These are phyloP conservation scores for Balansia obtecta DNA, from an alignment of 2,329 filamentous ascomycete species.

Conservation along the genomic window DNA sequence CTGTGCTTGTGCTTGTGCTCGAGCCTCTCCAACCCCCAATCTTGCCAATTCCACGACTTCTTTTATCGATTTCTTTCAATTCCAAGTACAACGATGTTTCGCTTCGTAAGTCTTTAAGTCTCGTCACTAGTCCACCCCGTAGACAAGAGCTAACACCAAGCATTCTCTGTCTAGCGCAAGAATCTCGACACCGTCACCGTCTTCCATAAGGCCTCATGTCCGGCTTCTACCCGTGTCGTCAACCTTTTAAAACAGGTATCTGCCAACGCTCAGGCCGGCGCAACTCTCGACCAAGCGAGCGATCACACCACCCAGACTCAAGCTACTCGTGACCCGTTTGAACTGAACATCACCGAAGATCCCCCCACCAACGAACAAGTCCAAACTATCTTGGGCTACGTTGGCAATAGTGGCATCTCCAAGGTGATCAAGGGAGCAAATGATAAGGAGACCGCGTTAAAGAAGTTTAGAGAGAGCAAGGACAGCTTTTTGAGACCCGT, in stretches of 20 bases:
- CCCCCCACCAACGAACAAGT: conserved; percentile 74
- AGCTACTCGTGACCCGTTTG: conserved; percentile 54
- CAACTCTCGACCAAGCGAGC: conserved; percentile 64
- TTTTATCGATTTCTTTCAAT: neutral
- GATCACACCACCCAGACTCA: conserved; percentile 48
- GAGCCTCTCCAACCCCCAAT: neutral
- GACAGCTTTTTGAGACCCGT: conserved; percentile 64
- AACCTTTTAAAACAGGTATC: conserved; percentile 72
- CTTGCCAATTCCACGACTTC: neutral
- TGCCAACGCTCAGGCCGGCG: conserved; percentile 51
- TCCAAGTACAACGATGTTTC: conserved; percentile 10
- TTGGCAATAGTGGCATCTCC: conserved; percentile 49
- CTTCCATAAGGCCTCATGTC: conserved; percentile 74
- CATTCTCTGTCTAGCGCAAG: conserved; percentile 49
- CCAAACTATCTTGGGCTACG: conserved; percentile 71
- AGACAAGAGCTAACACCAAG: neutral
- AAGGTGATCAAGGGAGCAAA: conserved; percentile 61
- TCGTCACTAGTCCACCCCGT: neutral
- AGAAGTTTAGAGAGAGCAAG: conserved; percentile 58
- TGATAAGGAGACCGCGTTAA: conserved; percentile 65
- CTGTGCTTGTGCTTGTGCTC: neutral
- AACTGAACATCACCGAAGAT: conserved; percentile 72
- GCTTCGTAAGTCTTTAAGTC: conserved; percentile 13
- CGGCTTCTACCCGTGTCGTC: conserved; percentile 60
- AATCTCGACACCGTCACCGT: conserved; percentile 85